Evolutionary conservation across 1,284 basidiomycete genomes (phyloP), one percentile per base, ranked within the genome.

Genomic region (Marasmius oreades): DNA sequence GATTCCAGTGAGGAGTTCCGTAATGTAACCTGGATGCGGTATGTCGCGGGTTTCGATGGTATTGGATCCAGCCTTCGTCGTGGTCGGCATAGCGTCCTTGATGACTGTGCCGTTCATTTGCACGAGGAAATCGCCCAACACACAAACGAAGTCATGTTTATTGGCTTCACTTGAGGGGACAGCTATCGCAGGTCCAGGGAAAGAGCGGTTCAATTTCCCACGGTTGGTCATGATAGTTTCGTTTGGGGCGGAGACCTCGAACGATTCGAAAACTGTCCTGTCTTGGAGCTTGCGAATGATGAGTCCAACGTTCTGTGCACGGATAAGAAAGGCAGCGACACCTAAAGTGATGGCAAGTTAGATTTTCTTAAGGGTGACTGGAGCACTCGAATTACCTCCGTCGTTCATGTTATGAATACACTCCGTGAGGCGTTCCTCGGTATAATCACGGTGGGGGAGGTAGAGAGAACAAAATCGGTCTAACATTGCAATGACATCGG

Each of bases 291-390:
- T 68, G 24, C 75, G 69, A 23, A 78, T 51, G 12, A 79, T 65
- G 6, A 80, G 53, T 12, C 67, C 74, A 1, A 77, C 73, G 55
- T 80, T 80, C 59, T 80, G 78, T 1, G 69, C 68, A n/a, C 69
- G 65, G 24, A 79, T 67, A 14, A 71, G 66, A 23, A 78, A 61
- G 3, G 66, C 66, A 14, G 74, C 44, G 8, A 70, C 61, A 56
- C 69, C 73, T 74, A 44, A 14, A n/a, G 28, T 10, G 23, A 28
- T 18, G 33, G 7, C 7, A 42, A 8, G 31, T 11, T 12, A 31
- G 5, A 50, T 12, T 50, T 7, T 28, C 3, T n/a, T 7, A n/a
- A n/a, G 33, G 16, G 8, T 1, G 7, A 28, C 10, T 18, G 28
- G 33, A 26, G 6, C 14, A 4, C 12, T 31, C 5, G n/a, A n/a